phyloP scores from a whole-genome alignment of 768 basidiomycete species.

The Pleurotus cornucopiae region DNA sequence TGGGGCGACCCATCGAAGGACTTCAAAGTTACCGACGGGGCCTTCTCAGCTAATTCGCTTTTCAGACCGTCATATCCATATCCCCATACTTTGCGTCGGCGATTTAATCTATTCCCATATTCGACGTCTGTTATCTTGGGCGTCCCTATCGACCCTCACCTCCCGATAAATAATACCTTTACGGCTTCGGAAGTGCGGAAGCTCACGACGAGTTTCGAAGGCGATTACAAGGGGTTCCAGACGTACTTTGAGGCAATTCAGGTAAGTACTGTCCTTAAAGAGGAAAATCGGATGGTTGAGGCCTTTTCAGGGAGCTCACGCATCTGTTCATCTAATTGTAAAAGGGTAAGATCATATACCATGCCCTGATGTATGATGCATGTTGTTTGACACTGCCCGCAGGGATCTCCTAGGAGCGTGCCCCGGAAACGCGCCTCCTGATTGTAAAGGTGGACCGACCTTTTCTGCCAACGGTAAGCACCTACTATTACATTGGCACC shows the following conservation, averaged over 20 bases:
- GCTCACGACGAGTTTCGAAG: slow-evolving; percentile 21
- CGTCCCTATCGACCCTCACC: slow-evolving; percentile 14
- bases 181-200: slow-evolving; percentile 16
- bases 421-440: slow-evolving; percentile 17
- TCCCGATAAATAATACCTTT: slow-evolving; percentile 23
- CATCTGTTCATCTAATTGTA: slow-evolving; percentile 24
- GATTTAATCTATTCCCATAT: slow-evolving; percentile 27
- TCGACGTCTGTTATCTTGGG: slow-evolving; percentile 5
- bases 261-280: slow-evolving; percentile 11
- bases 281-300: neutral
- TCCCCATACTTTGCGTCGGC: slow-evolving; percentile 26
- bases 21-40: slow-evolving; percentile 42
- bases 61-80: slow-evolving; percentile 38
- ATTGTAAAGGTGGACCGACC: slow-evolving; percentile 21
- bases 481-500: too few relatives aligned
- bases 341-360: slow-evolving; percentile 20
- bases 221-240: slow-evolving; percentile 28
- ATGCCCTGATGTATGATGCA: neutral
- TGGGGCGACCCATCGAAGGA: slow-evolving; percentile 18
- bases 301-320: slow-evolving; percentile 25
- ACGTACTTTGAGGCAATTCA: slow-evolving; percentile 20
- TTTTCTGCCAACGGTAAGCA: slow-evolving; percentile 22
- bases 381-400: too few relatives aligned
- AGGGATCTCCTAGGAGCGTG: slow-evolving; percentile 26
- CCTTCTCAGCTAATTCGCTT: slow-evolving; percentile 48